phyloP scores from a whole-genome alignment of 768 basidiomycete species.

The Tricholoma bakamatsutake region DNA sequence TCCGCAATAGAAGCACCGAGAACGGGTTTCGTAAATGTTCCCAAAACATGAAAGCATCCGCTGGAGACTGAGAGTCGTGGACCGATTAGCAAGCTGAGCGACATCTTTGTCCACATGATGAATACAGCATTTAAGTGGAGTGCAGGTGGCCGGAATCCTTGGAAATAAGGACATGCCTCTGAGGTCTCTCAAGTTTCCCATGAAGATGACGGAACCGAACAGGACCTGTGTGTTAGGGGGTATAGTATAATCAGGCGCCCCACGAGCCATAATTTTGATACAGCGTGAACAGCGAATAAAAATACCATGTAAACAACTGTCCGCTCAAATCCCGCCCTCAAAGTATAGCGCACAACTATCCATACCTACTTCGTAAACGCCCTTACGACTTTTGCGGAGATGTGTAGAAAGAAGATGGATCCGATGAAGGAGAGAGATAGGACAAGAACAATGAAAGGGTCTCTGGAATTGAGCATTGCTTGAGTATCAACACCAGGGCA shows the following conservation, averaged over 20 bases:
- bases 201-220: background rate
- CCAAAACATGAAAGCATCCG: background rate
- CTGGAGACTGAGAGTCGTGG: background rate
- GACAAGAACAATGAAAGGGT: slow-evolving; percentile 95
- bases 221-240: slow-evolving; percentile 13
- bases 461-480: slow-evolving; percentile 40
- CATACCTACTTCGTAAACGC: slow-evolving; percentile 71
- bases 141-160: background rate
- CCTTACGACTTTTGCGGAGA: slow-evolving; percentile 90
- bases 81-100: background rate
- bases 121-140: background rate
- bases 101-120: background rate
- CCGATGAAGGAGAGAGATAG: slow-evolving; percentile 95
- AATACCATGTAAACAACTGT: slow-evolving; percentile 21
- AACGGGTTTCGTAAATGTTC: background rate
- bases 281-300: slow-evolving; percentile 24
- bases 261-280: slow-evolving; percentile 31
- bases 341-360: background rate
- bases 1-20: background rate
- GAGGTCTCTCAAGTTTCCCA: background rate
- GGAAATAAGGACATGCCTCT: background rate
- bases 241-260: slow-evolving; percentile 29
- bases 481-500: background rate
- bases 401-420: slow-evolving; percentile 98
- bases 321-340: slow-evolving; percentile 2